Percentiles rank a stretch among this genome's conserved stretches.
These are phyloP conservation scores for Thielaviopsis populi DNA, from an alignment of 2,329 filamentous ascomycete genomes.

Conservation along the genomic window DNA sequence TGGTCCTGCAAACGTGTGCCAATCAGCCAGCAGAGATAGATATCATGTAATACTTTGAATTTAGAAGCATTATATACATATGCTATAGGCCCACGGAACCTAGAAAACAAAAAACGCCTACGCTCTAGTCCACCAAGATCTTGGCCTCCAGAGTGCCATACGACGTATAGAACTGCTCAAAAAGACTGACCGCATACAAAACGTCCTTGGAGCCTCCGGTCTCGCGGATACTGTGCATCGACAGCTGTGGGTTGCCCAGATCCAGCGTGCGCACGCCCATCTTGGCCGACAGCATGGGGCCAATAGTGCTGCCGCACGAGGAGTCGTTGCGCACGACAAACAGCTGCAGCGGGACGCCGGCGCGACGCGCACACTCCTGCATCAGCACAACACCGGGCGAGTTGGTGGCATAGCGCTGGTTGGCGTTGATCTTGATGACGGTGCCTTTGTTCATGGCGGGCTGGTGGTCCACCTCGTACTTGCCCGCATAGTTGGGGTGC, in stretches of 20 bases:
- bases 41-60: not conserved
- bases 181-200: conserved; percentile 69
- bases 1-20: not conserved
- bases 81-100: too few relatives aligned
- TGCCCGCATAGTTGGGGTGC: conserved; percentile 83
- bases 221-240: conserved; percentile 95
- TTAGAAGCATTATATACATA: not conserved
- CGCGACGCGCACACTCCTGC: conserved; percentile 64
- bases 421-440: conserved; percentile 96
- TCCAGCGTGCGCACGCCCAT: conserved; percentile 82
- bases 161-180: conserved; percentile 72
- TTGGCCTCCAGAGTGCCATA: conserved; percentile 71
- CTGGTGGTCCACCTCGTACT: conserved; percentile 82
- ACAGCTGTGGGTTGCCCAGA: conserved; percentile 82
- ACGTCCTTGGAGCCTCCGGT: conserved; percentile 81
- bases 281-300: conserved; percentile 83
- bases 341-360: conserved; percentile 74
- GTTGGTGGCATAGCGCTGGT: conserved; percentile 93
- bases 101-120: not conserved
- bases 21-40: not conserved
- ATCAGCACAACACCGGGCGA: conserved; percentile 85
- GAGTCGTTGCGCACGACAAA: conserved; percentile 96
- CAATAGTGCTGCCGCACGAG: conserved; percentile 88
- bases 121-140: conserved; percentile 64
- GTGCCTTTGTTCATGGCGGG: conserved; percentile 94